Base-by-base conservation (phyloP, 306 rosid genomes). In the Adenanthera pavonina region DNA sequence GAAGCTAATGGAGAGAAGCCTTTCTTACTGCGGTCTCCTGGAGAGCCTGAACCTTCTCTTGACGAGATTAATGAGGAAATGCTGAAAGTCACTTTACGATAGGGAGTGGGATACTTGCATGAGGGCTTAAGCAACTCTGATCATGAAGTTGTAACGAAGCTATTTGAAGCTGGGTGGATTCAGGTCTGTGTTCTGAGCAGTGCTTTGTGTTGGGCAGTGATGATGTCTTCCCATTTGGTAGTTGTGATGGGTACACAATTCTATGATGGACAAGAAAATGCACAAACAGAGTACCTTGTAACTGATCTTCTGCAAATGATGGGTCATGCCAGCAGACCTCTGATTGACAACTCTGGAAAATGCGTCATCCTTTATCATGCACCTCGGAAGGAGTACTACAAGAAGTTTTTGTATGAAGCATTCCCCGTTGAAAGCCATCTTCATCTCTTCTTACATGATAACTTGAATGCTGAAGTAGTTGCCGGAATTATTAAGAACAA, bases 201-300 rank as follows among this genome's bases (percentile, higher is more conserved):
- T 82, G 91, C 99, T 54, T 82, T 93, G 94, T 95, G 97, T 74
- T 93, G 97, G 97, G 97, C 92, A 75, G 87, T 89, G 84, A 82
- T 97, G 1, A 67, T 95, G 90, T 82, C 94, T 4, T 97, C 97
- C 77, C 97, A 95, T 88, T 88, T 93, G 89, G 97, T 95, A 72
- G 97, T 95, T 41, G 99, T 93, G 64, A 95, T 93, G 97, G 99
- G 99, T 52, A 95, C 99, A 14, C 99, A 95, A 47, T 93, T 91
- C 77, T 93, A 90, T 82, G 97, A 95, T 80, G 95, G 99, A 25
- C 84, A 92, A 77, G 99, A 95, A 86, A 95, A 95, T 88, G 88
- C 92, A 19, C 97, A 95, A 73, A 74, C 97, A 20, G 97, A 92
- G 79, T 95, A 95, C 85, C 98, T 97, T 5, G 97, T 95, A 52